Percentiles rank a stretch among this genome's conserved stretches.
Evolutionary conservation across 2,329 filamentous ascomycete genomes (phyloP).

Genomic region (Knufia petricola): DNA sequence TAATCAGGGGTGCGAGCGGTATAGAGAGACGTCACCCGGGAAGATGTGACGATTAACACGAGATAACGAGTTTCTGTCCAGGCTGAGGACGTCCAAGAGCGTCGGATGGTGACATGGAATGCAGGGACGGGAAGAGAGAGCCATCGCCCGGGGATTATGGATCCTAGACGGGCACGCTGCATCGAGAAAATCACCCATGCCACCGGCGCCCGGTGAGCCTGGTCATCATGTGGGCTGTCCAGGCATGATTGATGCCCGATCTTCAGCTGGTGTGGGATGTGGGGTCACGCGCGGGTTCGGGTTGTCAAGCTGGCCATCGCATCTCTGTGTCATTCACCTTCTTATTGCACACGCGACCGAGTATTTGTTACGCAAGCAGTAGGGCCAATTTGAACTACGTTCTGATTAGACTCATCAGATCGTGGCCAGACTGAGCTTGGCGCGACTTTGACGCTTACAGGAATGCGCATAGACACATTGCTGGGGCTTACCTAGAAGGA

Average conservation of each 20-base stretch:
- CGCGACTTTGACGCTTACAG: background rate
- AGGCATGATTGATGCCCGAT: background rate
- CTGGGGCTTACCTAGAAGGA: background rate
- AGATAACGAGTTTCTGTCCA: conserved; percentile 5
- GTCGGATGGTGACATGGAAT: background rate
- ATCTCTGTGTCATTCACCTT: background rate
- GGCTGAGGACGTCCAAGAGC: background rate
- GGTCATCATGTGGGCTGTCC: background rate
- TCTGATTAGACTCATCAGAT: too few species aligned
- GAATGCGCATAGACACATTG: background rate
- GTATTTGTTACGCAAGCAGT: background rate
- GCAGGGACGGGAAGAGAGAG: background rate
- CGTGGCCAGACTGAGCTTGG: too few species aligned
- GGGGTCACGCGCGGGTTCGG: background rate
- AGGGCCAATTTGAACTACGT: background rate
- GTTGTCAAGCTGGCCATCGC: background rate
- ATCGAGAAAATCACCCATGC: background rate
- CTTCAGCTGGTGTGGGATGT: background rate
- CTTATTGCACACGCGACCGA: background rate
- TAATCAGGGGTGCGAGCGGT: background rate
- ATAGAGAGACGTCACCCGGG: background rate
- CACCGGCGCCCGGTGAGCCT: background rate
- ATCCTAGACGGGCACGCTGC: background rate
- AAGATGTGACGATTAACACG: background rate
- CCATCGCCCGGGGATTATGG: background rate